Evolutionary conservation across 176 grass and related monocot genomes (phyloP), one percentile per base, ranked within the genome.

Genomic region (Musa acuminata): DNA sequence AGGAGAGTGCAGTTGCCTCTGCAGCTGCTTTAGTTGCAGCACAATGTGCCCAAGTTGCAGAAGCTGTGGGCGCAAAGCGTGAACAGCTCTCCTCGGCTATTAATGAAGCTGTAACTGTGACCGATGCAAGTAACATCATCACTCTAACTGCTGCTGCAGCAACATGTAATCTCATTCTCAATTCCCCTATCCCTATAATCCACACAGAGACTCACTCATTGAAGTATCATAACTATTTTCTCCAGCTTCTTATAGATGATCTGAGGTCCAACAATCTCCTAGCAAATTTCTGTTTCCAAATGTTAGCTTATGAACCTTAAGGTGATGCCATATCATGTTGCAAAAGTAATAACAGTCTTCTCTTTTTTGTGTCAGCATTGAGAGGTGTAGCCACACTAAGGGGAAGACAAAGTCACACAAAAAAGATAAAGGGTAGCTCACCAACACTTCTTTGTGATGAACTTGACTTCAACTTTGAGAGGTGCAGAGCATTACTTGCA

Each of bases 61-160:
- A 99, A 80, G 86, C 90, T 3, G 82, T 89, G 17, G 95, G 95
- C 22, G 95, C 90, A 51, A 91, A 92, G 53, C 84, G 79, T 55
- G 86, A 88, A 20, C 88, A 99, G 83, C 58, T 99, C 64, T 72
- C 82, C 11, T 87, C 86, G 0, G 88, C 86, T 13, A 83, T 99
- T 49, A 79, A 80, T 76, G 81, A 86, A 69, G 90, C 95, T 51
- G 77, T 80, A 54, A 84, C 90, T 13, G 73, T 90, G 16, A 99
- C 84, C 4, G 90, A 99, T 78, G 88, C 90, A 50, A 85, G 83
- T 72, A 87, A 87, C 78, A 88, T 99, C 71, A 83, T 99, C 73
- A 99, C 95, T 58, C 90, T 99, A 82, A 94, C 95, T 29, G 95
- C 95, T 13, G 95, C 88, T 53, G 90, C 95, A 55, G 90, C 90